Conservation (phyloP, 768 basidiomycete genomes). For the Phanerodontia chrysosporium region DNA sequence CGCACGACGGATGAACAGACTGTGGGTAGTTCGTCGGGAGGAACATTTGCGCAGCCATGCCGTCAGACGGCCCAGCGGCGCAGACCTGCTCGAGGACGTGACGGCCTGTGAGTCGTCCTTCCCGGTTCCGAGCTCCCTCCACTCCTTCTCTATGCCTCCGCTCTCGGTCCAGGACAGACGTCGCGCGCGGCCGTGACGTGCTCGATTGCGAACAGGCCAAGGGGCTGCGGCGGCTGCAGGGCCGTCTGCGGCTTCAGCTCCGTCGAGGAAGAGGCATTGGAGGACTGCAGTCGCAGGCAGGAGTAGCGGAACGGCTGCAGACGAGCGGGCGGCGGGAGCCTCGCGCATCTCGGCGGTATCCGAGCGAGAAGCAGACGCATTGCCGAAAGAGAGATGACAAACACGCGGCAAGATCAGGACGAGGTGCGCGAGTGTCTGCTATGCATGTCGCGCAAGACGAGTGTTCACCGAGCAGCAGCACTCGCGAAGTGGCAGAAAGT, state of each 20-base stretch:
- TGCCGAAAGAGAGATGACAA: background rate
- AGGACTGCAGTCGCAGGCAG: background rate
- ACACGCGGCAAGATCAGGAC: background rate
- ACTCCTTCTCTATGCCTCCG: constrained; percentile 18
- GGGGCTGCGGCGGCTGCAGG: background rate
- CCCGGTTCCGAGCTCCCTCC: constrained; percentile 15
- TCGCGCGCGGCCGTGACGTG: constrained; percentile 23
- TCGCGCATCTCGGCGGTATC: background rate
- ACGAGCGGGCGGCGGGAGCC: background rate
- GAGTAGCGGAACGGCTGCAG: background rate
- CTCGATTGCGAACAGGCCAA: constrained; percentile 20
- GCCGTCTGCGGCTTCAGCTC: background rate
- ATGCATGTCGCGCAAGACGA: background rate
- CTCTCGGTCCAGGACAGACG: constrained; percentile 22
- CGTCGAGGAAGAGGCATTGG: background rate
- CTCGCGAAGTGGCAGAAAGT: background rate
- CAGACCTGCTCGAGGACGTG: constrained; percentile 8
- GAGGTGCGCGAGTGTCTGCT: background rate
- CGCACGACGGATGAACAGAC: constrained; percentile 27
- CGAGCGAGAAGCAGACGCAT: background rate
- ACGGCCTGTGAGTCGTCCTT: constrained; percentile 1
- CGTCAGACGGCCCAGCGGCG: constrained; percentile 16
- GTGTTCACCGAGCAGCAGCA: background rate
- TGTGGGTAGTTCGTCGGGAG: constrained; percentile 28
- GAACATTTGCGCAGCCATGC: constrained; percentile 27